phyloP scores from a whole-genome alignment of 2,329 filamentous ascomycete genomes.

The Mycosphaerella sp. region DNA sequence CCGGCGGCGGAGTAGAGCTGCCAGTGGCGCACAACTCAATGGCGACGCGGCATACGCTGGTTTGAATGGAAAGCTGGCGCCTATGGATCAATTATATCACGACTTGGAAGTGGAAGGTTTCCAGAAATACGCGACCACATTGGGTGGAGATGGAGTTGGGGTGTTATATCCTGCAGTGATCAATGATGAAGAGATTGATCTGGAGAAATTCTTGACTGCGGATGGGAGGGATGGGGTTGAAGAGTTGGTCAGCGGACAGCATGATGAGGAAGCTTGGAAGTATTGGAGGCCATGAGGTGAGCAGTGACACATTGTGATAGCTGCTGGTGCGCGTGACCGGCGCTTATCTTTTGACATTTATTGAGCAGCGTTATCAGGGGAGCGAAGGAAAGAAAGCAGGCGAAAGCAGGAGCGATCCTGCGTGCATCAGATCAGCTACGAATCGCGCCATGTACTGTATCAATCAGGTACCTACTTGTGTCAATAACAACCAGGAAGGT shows the following conservation, averaged over 20 bases:
- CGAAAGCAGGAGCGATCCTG: neutral
- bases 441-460: neutral
- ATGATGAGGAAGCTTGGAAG: conserved; percentile 32
- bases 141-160: conserved; percentile 89
- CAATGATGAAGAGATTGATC: conserved; percentile 88
- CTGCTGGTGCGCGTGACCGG: neutral
- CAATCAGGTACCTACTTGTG: too few species aligned
- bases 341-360: too few species aligned
- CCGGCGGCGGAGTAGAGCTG: neutral
- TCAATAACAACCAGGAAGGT: too few species aligned
- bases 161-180: conserved; percentile 90
- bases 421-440: neutral
- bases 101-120: conserved; percentile 59
- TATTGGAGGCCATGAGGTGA: conserved; percentile 31
- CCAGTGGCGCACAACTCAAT: conserved; percentile 10
- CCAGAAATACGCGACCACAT: conserved; percentile 75
- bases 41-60: conserved; percentile 9
- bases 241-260: conserved; percentile 60
- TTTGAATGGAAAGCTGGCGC: neutral
- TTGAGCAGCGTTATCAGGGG: neutral
- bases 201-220: conserved; percentile 79
- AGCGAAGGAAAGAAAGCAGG: neutral
- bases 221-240: conserved; percentile 82
- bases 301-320: neutral
- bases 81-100: conserved; percentile 55